Evolutionary conservation across 2,329 filamentous ascomycete genomes (phyloP).

Genomic region (Hymenoscyphus linearis): DNA sequence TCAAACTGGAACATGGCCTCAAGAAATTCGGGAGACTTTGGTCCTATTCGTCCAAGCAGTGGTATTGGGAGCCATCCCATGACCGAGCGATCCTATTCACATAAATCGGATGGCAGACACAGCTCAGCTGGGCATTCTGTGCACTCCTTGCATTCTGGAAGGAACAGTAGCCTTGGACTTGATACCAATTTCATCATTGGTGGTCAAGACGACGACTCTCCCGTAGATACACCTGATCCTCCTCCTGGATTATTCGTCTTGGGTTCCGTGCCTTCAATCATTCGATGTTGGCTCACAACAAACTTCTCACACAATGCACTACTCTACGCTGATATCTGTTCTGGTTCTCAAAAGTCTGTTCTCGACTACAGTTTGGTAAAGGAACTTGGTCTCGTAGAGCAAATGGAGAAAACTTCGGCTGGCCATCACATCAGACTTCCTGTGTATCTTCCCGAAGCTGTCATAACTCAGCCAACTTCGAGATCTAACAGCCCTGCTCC

Average conservation of each 20-base stretch:
- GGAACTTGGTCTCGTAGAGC: slow-evolving; percentile 64
- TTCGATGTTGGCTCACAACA: slow-evolving; percentile 89
- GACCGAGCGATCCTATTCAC: slow-evolving; percentile 86
- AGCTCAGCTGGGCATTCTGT: slow-evolving; percentile 86
- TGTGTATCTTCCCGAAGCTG: slow-evolving; percentile 87
- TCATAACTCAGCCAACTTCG: slow-evolving; percentile 70
- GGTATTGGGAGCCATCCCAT: slow-evolving; percentile 72
- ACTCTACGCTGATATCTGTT: slow-evolving; percentile 87
- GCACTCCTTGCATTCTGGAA: slow-evolving; percentile 65
- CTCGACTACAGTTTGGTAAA: slow-evolving; percentile 70
- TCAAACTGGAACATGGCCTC: slow-evolving; percentile 79
- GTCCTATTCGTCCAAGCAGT: slow-evolving; percentile 70
- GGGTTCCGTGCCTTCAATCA: slow-evolving; percentile 86
- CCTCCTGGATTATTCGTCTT: slow-evolving; percentile 81
- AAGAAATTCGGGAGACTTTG: slow-evolving; percentile 78
- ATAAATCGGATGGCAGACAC: slow-evolving; percentile 92
- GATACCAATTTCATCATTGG: slow-evolving; percentile 65
- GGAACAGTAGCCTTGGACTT: slow-evolving; percentile 82
- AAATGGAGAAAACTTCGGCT: slow-evolving; percentile 60
- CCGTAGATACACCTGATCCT: slow-evolving; percentile 66
- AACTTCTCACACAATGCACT: slow-evolving; percentile 86
- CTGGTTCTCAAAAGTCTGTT: slow-evolving; percentile 83
- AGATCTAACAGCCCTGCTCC: slow-evolving; percentile 67
- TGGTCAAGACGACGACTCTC: slow-evolving; percentile 61
- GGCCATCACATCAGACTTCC: slow-evolving; percentile 70